phyloP scores from a whole-genome alignment of 2,329 filamentous ascomycete genomes.

The Penicillium sp. region DNA sequence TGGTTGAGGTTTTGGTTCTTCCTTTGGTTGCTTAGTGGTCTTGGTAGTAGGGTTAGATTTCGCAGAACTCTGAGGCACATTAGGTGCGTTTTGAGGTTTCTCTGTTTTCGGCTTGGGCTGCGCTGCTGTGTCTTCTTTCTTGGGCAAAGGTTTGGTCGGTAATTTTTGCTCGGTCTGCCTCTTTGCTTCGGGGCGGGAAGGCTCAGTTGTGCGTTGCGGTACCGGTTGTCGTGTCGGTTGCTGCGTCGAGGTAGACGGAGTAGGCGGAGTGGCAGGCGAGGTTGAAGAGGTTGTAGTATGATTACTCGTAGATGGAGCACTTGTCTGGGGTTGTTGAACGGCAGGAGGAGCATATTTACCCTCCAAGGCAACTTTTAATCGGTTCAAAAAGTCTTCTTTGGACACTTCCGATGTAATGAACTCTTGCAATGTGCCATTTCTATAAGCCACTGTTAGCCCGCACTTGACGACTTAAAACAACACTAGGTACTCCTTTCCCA shows the following conservation, averaged over 20 bases:
- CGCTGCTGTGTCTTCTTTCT: constrained; percentile 69
- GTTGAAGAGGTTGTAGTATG: constrained; percentile 11
- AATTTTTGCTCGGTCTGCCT: not conserved
- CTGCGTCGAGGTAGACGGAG: not conserved
- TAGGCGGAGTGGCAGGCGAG: constrained; percentile 9
- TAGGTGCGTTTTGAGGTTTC: constrained; percentile 5
- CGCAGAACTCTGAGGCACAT: constrained; percentile 14
- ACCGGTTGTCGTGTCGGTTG: not conserved
- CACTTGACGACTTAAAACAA: not conserved
- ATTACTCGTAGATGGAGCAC: not conserved
- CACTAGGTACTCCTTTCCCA: not conserved
- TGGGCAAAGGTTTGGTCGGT: constrained; percentile 58
- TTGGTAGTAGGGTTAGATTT: constrained; percentile 3
- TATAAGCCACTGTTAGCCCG: constrained; percentile 31
- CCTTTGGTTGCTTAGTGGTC: constrained; percentile 7
- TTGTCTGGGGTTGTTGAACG: constrained; percentile 7
- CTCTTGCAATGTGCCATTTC: constrained; percentile 76
- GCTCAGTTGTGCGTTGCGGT: not conserved
- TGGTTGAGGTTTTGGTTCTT: constrained; percentile 18
- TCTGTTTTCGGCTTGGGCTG: constrained; percentile 67
- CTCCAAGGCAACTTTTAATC: constrained; percentile 54
- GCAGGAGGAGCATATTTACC: constrained; percentile 14
- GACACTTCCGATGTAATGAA: constrained; percentile 69
- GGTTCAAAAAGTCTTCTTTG: constrained; percentile 68
- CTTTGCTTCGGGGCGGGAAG: not conserved